Conservation (phyloP, 495 filamentous ascomycete species). For the Extremus antarcticus region DNA sequence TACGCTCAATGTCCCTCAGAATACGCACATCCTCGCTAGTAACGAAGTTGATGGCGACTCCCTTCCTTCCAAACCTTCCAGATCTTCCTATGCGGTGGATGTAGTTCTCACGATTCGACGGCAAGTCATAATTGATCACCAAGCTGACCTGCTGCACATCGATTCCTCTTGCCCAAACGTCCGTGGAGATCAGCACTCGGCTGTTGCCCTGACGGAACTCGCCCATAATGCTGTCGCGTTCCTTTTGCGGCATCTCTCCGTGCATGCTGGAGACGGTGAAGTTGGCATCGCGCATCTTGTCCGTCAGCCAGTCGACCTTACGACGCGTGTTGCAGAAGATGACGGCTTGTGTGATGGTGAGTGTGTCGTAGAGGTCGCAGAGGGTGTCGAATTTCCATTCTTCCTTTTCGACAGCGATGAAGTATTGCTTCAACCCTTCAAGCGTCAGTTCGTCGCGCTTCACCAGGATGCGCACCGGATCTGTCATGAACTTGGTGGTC, state of each 20-base stretch:
- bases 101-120: conserved; percentile 98
- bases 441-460: conserved; percentile 99
- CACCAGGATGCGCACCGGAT: conserved; percentile 96
- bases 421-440: conserved; percentile 98
- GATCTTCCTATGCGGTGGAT: conserved; percentile 96
- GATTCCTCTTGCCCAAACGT: conserved; percentile 96
- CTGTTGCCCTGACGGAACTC: conserved; percentile 96
- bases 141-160: conserved; percentile 99
- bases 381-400: conserved; percentile 99
- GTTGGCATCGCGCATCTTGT: conserved; percentile 96
- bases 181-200: conserved; percentile 93
- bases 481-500: conserved; percentile 99
- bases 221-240: conserved; percentile 97
- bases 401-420: conserved; percentile 98
- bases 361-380: conserved; percentile 95
- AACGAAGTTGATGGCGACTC: conserved; percentile 99
- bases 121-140: conserved; percentile 98
- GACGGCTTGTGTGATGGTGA: conserved; percentile 98
- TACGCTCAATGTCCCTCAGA: conserved; percentile 87
- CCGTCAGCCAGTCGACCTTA: conserved; percentile 99
- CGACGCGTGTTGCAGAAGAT: conserved; percentile 99
- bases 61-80: conserved; percentile 94
- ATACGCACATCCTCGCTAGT: conserved; percentile 96
- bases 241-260: conserved; percentile 96
- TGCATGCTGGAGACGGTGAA: conserved; percentile 99